Conservation (phyloP, 2,329 filamentous ascomycete species). For the Pseudonectria foliicola region DNA sequence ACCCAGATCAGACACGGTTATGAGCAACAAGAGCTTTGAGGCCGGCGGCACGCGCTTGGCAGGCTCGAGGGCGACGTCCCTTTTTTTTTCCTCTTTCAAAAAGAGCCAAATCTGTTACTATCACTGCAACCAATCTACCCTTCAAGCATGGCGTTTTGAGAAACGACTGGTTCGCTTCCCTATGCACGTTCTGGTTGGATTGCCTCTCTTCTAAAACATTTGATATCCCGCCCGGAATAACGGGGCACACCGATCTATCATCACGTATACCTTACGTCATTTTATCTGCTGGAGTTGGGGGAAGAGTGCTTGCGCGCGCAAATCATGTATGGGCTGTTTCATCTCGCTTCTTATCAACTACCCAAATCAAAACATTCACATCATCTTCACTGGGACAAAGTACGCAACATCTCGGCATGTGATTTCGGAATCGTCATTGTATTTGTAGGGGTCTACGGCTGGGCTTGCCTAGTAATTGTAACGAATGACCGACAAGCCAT, state of each 20-base stretch:
- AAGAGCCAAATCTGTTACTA: too few species aligned
- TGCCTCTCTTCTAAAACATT: too few species aligned
- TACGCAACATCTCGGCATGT: too few species aligned
- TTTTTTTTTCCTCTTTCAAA: too few species aligned
- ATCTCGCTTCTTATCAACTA: too few species aligned
- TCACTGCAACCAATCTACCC: background rate
- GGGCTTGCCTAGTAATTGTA: slow-evolving; percentile 24
- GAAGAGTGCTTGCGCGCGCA: background rate
- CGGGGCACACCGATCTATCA: background rate
- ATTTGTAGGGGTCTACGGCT: slow-evolving; percentile 30
- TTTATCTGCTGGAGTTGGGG: background rate
- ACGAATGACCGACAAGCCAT: slow-evolving; percentile 29
- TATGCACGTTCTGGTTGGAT: too few species aligned
- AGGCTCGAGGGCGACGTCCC: too few species aligned
- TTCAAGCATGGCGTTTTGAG: background rate
- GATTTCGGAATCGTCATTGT: slow-evolving; percentile 19
- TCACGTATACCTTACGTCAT: background rate
- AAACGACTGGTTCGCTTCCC: too few species aligned
- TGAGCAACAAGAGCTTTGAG: slow-evolving; percentile 25
- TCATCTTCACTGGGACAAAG: too few species aligned
- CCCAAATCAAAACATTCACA: too few species aligned
- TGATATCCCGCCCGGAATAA: background rate
- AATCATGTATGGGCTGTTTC: background rate
- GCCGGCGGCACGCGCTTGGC: too few species aligned
- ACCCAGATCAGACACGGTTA: slow-evolving; percentile 23